These are phyloP conservation scores for Saccharomycopsis sp. DNA, from an alignment of 805 yeast genomes.

Conservation along the genomic window DNA sequence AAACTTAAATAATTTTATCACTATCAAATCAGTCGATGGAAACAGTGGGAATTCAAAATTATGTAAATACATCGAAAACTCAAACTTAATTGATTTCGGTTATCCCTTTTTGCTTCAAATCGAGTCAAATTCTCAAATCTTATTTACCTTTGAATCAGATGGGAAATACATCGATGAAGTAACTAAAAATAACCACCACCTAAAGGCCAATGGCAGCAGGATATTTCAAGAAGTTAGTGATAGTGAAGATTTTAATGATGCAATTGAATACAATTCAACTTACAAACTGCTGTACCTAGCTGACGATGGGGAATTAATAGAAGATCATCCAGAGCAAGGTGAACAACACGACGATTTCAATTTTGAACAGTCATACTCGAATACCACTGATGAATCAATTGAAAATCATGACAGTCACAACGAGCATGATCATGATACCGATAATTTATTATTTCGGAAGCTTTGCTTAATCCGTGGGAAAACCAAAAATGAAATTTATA, in stretches of 20 bases:
- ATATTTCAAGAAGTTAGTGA: too few relatives aligned
- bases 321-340: neutral
- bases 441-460: slow-evolving; percentile 16
- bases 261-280: slow-evolving; percentile 4
- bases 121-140: slow-evolving; percentile 1
- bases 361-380: neutral
- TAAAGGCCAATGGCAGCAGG: too few relatives aligned
- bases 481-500: slow-evolving; percentile 10
- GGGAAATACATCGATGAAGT: slow-evolving; percentile 17
- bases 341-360: slow-evolving; percentile 2
- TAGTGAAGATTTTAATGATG: slow-evolving; percentile 14
- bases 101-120: slow-evolving; percentile 16
- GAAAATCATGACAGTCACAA: neutral
- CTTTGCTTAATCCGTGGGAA: slow-evolving; percentile 16
- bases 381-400: neutral
- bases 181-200: neutral
- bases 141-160: slow-evolving; percentile 17
- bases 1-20: slow-evolving; percentile 10
- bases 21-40: neutral
- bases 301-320: slow-evolving; percentile 8
- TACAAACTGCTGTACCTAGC: slow-evolving; percentile 1
- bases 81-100: slow-evolving; percentile 10
- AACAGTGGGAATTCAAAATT: neutral
- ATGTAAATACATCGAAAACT: slow-evolving; percentile 14
- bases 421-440: slow-evolving; percentile 11